Evolutionary conservation across 495 filamentous ascomycete genomes (phyloP).

Genomic region (Podospora sp.): DNA sequence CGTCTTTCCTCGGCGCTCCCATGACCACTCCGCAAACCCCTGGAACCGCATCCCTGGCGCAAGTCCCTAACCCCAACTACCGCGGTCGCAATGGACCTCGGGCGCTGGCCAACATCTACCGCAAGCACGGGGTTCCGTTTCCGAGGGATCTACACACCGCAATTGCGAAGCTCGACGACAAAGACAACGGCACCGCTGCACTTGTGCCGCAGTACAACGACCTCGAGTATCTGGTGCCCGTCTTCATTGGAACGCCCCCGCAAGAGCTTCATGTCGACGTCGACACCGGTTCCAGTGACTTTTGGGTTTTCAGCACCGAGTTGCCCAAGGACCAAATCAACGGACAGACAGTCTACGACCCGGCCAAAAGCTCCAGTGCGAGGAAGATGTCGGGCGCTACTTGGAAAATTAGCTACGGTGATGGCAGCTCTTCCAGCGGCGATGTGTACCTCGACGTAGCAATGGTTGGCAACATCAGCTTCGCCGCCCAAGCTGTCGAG

Average conservation of each 20-base stretch:
- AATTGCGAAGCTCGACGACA: not conserved
- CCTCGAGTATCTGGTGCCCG: constrained; percentile 66
- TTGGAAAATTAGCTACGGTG: constrained; percentile 75
- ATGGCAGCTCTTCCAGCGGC: constrained; percentile 66
- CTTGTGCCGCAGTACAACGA: constrained; percentile 62
- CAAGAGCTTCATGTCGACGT: constrained; percentile 68
- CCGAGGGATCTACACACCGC: constrained; percentile 26
- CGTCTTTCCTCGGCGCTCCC: too few relatives aligned
- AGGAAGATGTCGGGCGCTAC: constrained; percentile 54
- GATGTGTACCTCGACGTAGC: constrained; percentile 73
- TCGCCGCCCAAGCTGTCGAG: constrained; percentile 68
- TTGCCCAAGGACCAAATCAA: constrained; percentile 29
- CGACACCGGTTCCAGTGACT: constrained; percentile 76
- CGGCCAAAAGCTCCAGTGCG: constrained; percentile 47
- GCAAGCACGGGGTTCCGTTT: constrained; percentile 22
- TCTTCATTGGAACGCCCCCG: constrained; percentile 60
- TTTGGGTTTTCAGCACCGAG: constrained; percentile 56
- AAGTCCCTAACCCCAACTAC: not conserved
- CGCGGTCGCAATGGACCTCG: not conserved
- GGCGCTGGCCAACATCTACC: not conserved
- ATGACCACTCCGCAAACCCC: too few relatives aligned
- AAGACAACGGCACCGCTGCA: constrained; percentile 40
- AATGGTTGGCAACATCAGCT: constrained; percentile 64
- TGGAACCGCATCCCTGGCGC: not conserved
- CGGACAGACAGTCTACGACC: constrained; percentile 65